Evolutionary conservation across 768 basidiomycete genomes (phyloP), one percentile per base, ranked within the genome.

Genomic region (Cystofilobasidium bisporidii): DNA sequence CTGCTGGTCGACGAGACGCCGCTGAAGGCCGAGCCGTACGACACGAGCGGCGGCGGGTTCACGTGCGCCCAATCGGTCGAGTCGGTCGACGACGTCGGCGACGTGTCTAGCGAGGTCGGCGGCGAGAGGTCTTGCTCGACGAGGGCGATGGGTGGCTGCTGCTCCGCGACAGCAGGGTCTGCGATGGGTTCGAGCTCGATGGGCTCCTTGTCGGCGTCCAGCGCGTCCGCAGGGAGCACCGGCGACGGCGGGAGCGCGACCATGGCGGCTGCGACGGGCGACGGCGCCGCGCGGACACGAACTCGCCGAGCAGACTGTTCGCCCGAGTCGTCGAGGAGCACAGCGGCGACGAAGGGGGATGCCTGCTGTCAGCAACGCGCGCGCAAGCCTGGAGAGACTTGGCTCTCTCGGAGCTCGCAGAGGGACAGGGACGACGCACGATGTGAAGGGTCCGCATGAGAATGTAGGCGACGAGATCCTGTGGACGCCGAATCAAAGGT

Each of bases 381-480:
- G n/a, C n/a, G n/a, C n/a, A n/a, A n/a, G n/a, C n/a, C n/a, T n/a
- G n/a, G n/a, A n/a, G n/a, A n/a, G n/a, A n/a, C n/a, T n/a, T n/a
- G n/a, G n/a, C n/a, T n/a, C n/a, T n/a, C n/a, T n/a, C n/a, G n/a
- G 43, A 4, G 10, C 17, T 43, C 43, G 43, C 8, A 22, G 14
- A 17, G 17, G 20, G 20, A 17, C 14, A 17, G n/a, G 14, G 9
- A 5, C 6, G 47, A 56, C 53, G 53, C 53, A 56, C 53, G 30
- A 56, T 56, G 53, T 56, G 53, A 30, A 56, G 53, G 18, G 53
- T 56, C 53, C 53, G 53, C 28, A 32, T 56, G 18, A 56, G 53
- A 30, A 56, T 17, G 53, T 56, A 56, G 53, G 53, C 53, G 30
- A 56, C 53, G 15, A 56, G 53, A 30, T 56, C 53, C 53, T 56